Conservation (phyloP, 805 yeast species). For the Osmozyma mogii region DNA sequence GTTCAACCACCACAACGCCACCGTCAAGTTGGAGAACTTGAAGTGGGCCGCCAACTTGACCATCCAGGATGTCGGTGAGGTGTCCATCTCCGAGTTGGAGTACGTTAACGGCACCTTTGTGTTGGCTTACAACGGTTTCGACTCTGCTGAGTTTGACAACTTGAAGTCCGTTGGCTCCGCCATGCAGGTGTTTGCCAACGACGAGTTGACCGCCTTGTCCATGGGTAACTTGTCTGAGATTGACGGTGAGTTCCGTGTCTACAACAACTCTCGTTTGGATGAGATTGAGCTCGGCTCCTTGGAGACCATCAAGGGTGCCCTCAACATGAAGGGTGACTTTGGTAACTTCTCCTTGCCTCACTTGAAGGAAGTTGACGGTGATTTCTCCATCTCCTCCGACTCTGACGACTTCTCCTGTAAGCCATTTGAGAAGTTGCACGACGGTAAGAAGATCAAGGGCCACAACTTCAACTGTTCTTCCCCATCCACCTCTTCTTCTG, state of each 20-base stretch:
- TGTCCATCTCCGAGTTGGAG: constrained; percentile 25
- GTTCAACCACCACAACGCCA: constrained; percentile 33
- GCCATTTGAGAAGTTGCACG: constrained; percentile 26
- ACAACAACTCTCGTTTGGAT: constrained; percentile 32
- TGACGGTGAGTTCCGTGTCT: constrained; percentile 35
- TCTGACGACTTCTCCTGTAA: constrained; percentile 31
- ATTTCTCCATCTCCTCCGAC: constrained; percentile 27
- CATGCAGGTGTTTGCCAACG: constrained; percentile 34
- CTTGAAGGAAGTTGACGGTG: constrained; percentile 34
- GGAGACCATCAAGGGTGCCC: constrained; percentile 33
- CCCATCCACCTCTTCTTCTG: constrained; percentile 17
- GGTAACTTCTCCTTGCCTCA: constrained; percentile 31
- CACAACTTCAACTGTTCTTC: constrained; percentile 37
- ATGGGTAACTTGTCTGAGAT: constrained; percentile 23
- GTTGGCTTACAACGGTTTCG: constrained; percentile 34
- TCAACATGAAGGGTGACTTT: constrained; percentile 29
- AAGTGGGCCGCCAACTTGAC: constrained; percentile 37
- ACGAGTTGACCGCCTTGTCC: constrained; percentile 26
- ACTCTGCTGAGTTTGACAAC: constrained; percentile 19
- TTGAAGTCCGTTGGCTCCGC: constrained; percentile 32
- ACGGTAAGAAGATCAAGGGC: constrained; percentile 29
- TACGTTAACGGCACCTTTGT: constrained; percentile 34
- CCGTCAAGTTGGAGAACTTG: constrained; percentile 26
- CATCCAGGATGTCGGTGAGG: constrained; percentile 30
- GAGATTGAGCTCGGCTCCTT: constrained; percentile 23